Conservation (phyloP, 352 stramenopile genomes). For the Phytophthora tentaculata region DNA sequence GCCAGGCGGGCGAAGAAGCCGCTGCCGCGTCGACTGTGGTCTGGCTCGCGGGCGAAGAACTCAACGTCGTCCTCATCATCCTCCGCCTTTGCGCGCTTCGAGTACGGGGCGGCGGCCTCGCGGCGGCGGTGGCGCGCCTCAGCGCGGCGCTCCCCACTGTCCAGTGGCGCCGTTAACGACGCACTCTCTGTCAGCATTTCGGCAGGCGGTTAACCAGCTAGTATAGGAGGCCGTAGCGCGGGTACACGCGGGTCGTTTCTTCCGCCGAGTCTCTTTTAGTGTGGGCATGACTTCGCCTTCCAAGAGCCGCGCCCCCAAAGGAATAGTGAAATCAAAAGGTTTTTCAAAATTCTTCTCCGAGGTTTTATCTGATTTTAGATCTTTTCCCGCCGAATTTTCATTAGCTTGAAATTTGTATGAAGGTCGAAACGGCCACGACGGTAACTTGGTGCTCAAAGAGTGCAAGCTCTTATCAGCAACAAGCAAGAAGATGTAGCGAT, state of each 20-base stretch:
- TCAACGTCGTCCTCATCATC: conserved; percentile 26
- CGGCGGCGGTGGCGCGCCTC: conserved; percentile 41
- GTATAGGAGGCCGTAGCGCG: neutral
- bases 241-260: conserved; percentile 7
- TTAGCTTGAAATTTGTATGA: conserved; percentile 6
- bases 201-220: neutral
- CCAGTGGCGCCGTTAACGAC: conserved; percentile 21
- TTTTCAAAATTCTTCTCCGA: conserved; percentile 7
- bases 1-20: conserved; percentile 66
- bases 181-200: conserved; percentile 43
- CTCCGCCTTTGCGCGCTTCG: conserved; percentile 22
- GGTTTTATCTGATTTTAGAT: conserved; percentile 25
- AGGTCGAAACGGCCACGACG: conserved; percentile 3
- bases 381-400: conserved; percentile 18
- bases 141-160: conserved; percentile 27
- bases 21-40: conserved; percentile 12
- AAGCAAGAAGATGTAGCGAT: neutral
- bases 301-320: neutral
- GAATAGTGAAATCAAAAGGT: conserved; percentile 11
- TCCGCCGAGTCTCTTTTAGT: conserved; percentile 6
- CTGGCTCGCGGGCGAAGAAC: conserved; percentile 20
- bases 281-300: neutral
- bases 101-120: conserved; percentile 48
- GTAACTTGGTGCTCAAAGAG: too few species aligned
- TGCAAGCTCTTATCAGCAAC: too few species aligned